phyloP scores from a whole-genome alignment of 164 flowering plant genomes.

The Kingdonia uniflora region DNA sequence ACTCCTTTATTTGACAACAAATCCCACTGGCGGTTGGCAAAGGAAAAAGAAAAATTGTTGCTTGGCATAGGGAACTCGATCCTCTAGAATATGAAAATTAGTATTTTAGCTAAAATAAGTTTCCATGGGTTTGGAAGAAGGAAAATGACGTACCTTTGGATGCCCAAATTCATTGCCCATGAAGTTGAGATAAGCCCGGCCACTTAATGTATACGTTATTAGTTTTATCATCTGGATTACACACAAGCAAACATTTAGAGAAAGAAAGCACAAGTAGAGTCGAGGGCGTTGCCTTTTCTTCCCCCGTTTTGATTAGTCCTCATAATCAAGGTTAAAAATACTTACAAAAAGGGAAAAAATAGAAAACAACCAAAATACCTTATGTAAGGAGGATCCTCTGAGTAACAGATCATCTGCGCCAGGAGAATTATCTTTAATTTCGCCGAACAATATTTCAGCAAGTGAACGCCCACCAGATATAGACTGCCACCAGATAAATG shows the following conservation, averaged over 20 bases:
- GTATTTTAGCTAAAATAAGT: not conserved
- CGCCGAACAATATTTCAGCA: conserved; percentile 83
- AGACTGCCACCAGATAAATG: conserved; percentile 38
- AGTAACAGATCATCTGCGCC: conserved; percentile 26
- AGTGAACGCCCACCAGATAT: conserved; percentile 89
- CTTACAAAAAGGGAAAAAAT: too few relatives aligned
- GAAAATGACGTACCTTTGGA: conserved; percentile 44
- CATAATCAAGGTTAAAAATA: too few relatives aligned
- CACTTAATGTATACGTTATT: conserved; percentile 76
- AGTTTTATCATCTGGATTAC: conserved; percentile 72
- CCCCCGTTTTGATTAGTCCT: too few relatives aligned
- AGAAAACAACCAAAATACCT: conserved; percentile 32
- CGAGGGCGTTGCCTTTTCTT: too few relatives aligned
- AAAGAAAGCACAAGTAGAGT: too few relatives aligned
- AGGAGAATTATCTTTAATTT: conserved; percentile 22
- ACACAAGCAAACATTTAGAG: conserved; percentile 4
- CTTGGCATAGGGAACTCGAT: conserved; percentile 88
- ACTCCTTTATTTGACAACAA: conserved; percentile 41
- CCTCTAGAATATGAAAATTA: conserved; percentile 33
- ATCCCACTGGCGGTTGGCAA: conserved; percentile 83
- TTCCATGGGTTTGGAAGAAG: not conserved
- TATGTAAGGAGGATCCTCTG: conserved; percentile 72
- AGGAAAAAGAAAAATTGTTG: conserved; percentile 70
- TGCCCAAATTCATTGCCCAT: conserved; percentile 99
- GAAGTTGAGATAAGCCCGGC: conserved; percentile 89